Conservation (phyloP, 2,329 filamentous ascomycete genomes). For the Aspergillus candidus region DNA sequence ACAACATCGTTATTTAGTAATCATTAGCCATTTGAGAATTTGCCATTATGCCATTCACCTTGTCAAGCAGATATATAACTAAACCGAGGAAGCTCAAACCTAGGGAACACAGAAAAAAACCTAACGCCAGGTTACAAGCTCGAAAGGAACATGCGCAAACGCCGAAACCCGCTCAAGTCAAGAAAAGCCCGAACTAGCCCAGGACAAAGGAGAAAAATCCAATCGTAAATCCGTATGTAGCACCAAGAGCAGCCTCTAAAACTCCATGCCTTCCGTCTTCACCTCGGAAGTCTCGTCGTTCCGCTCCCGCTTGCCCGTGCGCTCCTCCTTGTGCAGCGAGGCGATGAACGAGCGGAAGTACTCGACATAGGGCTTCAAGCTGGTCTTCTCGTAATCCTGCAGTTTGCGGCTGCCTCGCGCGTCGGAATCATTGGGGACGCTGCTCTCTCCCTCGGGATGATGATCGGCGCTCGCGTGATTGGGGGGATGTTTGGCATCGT, state of each 20-base stretch:
- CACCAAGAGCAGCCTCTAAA: slow-evolving; percentile 39
- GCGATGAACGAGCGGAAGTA: slow-evolving; percentile 79
- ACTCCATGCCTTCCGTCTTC: slow-evolving; percentile 56
- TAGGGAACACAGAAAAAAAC: too few species aligned
- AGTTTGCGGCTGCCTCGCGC: slow-evolving; percentile 42
- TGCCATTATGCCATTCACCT: neutral
- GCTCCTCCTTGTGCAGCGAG: slow-evolving; percentile 69
- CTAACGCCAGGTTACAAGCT: neutral
- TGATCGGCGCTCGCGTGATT: slow-evolving; percentile 37
- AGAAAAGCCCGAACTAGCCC: slow-evolving; percentile 2
- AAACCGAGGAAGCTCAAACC: too few species aligned
- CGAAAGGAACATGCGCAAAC: neutral
- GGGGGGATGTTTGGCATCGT: slow-evolving; percentile 45
- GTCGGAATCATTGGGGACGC: slow-evolving; percentile 26
- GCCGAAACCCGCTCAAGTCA: slow-evolving; percentile 8
- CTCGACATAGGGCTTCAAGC: slow-evolving; percentile 85
- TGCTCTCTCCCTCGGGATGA: slow-evolving; percentile 37
- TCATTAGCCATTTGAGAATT: neutral
- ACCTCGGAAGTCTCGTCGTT: slow-evolving; percentile 41
- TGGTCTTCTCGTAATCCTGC: slow-evolving; percentile 95
- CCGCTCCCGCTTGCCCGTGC: slow-evolving; percentile 45
- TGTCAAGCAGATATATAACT: neutral
- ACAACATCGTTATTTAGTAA: too few species aligned
- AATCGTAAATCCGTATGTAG: too few species aligned
- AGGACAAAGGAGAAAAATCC: neutral